Conservation (phyloP, 345 rosid species). For the Bruguiera parviflora region DNA sequence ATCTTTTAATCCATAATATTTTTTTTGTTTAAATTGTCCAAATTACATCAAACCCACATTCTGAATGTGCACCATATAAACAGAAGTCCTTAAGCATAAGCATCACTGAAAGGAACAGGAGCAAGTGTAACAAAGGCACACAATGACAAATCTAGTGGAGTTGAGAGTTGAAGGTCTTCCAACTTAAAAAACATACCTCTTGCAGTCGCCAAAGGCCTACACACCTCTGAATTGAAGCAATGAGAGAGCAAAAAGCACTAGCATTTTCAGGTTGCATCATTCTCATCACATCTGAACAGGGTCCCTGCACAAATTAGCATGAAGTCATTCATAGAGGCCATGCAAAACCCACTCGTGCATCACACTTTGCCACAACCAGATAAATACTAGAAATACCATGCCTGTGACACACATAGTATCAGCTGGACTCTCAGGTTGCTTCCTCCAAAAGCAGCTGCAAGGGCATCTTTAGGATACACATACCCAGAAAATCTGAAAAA, state of each 20-base stretch:
- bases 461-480: conserved; percentile 66
- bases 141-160: not conserved
- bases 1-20: not conserved
- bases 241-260: conserved; percentile 53
- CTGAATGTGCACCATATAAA: not conserved
- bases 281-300: conserved; percentile 44
- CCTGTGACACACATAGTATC: conserved; percentile 64
- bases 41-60: not conserved
- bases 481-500: conserved; percentile 70
- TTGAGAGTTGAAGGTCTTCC: conserved; percentile 5
- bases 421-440: conserved; percentile 64
- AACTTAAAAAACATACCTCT: conserved; percentile 47
- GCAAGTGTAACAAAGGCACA: not conserved
- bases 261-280: conserved; percentile 45
- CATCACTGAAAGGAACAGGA: not conserved
- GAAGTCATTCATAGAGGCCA: conserved; percentile 15
- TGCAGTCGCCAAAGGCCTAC: conserved; percentile 80
- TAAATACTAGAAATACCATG: conserved; percentile 35
- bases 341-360: conserved; percentile 10
- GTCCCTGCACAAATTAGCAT: conserved; percentile 55
- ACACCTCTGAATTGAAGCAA: conserved; percentile 74
- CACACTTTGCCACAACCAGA: conserved; percentile 2
- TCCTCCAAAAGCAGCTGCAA: conserved; percentile 67
- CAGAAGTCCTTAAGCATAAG: not conserved
- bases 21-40: not conserved